Conservation (phyloP, 1,284 basidiomycete genomes). For the Malassezia brasiliensis region DNA sequence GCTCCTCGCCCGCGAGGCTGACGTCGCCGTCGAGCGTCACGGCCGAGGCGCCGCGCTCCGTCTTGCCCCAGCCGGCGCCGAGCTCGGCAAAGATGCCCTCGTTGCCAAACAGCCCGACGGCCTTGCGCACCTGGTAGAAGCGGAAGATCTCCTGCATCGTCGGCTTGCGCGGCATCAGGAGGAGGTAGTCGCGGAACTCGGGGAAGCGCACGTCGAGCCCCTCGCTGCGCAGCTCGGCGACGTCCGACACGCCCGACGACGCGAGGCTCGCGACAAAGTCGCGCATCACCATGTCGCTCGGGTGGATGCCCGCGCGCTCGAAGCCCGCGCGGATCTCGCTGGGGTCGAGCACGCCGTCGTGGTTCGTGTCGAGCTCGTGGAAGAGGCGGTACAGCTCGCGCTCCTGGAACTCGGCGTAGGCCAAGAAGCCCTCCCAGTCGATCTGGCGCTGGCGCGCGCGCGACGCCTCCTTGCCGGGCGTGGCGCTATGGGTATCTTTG, state of each 20-base stretch:
- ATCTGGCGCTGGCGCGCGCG: slow-evolving; percentile 39
- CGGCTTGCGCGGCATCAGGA: slow-evolving; percentile 42
- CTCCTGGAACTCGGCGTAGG: slow-evolving; percentile 45
- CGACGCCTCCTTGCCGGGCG: slow-evolving; percentile 19
- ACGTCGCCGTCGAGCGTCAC: slow-evolving; percentile 46
- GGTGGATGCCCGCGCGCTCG: slow-evolving; percentile 37
- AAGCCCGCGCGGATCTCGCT: slow-evolving; percentile 36
- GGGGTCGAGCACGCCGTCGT: slow-evolving; percentile 39
- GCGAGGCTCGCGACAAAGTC: slow-evolving; percentile 46
- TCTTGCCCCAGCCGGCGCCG: slow-evolving; percentile 37
- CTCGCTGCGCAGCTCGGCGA: slow-evolving; percentile 15
- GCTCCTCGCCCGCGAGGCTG: slow-evolving; percentile 37
- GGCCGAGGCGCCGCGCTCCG: slow-evolving; percentile 36
- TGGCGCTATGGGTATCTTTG: slow-evolving; percentile 5
- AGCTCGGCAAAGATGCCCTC: slow-evolving; percentile 47
- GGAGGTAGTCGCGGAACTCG: slow-evolving; percentile 45
- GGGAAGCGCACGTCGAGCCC: slow-evolving; percentile 38
- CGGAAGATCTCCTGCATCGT: slow-evolving; percentile 42
- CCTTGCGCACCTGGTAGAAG: slow-evolving; percentile 47
- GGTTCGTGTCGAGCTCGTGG: slow-evolving; percentile 40
- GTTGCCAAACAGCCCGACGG: slow-evolving; percentile 43
- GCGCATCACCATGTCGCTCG: slow-evolving; percentile 29
- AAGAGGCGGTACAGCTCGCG: slow-evolving; percentile 45
- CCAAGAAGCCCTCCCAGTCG: slow-evolving; percentile 47
- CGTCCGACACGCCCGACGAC: slow-evolving; percentile 19